These are phyloP conservation scores for Penicillium expansum DNA, from an alignment of 2,329 filamentous ascomycete genomes.

Conservation along the genomic window DNA sequence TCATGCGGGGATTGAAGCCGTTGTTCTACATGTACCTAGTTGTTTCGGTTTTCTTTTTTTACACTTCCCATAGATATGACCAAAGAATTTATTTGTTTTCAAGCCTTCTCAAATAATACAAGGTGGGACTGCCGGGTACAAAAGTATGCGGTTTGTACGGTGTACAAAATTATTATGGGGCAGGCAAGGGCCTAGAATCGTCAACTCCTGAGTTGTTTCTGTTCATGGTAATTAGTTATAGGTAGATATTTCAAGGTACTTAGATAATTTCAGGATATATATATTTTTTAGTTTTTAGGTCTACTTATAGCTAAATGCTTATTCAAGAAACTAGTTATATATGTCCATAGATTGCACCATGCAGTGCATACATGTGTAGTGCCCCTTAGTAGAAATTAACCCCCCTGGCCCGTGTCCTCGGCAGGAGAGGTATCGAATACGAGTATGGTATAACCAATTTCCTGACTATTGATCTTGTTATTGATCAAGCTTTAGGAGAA, in stretches of 20 bases:
- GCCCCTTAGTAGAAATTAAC: not conserved
- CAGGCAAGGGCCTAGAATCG: slow-evolving; percentile 14
- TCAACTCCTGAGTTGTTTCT: slow-evolving; percentile 11
- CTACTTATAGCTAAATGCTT: not conserved
- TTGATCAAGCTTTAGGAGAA: not conserved
- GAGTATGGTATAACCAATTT: not conserved
- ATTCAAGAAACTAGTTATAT: too few species aligned
- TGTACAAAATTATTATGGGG: slow-evolving; percentile 5
- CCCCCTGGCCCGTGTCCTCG: not conserved
- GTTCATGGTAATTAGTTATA: not conserved
- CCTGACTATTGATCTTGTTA: not conserved
- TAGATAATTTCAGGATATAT: not conserved
- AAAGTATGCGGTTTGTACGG: not conserved
- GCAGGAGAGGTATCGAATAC: not conserved
- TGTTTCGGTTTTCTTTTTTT: not conserved
- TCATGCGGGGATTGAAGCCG: slow-evolving; percentile 16
- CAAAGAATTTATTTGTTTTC: slow-evolving; percentile 4
- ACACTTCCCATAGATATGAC: slow-evolving; percentile 3
- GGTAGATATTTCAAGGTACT: not conserved
- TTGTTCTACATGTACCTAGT: slow-evolving; percentile 13
- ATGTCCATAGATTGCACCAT: not conserved
- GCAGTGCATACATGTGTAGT: not conserved
- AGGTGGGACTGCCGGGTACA: not conserved
- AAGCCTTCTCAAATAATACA: not conserved
- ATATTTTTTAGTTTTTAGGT: too few species aligned